Evolutionary conservation across 331 rosid genomes (phyloP).

Genomic region (Rhamnella rubrinervis): DNA sequence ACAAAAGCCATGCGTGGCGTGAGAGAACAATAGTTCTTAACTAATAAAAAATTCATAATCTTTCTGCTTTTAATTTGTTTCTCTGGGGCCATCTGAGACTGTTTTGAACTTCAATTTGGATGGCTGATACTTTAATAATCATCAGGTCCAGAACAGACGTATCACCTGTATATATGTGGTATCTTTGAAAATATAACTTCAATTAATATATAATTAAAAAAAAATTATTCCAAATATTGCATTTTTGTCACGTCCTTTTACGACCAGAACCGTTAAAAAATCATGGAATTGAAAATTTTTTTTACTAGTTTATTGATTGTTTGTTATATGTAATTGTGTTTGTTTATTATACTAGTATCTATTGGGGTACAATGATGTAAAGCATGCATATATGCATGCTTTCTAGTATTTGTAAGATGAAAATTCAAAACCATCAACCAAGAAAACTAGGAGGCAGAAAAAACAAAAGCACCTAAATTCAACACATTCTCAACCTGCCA

Average conservation of each 20-base stretch:
- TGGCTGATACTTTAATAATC: no score
- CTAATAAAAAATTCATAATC: no score
- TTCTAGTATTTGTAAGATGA: conserved; percentile 6
- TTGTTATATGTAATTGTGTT: no score
- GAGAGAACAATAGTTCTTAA: not conserved
- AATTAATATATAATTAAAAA: no score
- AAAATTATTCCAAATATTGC: not conserved
- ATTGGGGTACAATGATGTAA: not conserved
- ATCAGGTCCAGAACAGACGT: no score
- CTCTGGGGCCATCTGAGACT: not conserved
- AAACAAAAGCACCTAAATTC: conserved; percentile 25
- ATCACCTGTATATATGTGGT: no score
- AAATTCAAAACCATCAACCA: conserved; percentile 32
- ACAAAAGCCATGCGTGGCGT: not conserved
- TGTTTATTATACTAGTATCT: no score
- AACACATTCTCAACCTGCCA: conserved; percentile 24
- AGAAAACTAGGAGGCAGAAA: conserved; percentile 10
- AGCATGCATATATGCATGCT: not conserved
- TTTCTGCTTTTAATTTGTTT: not conserved
- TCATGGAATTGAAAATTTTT: no score
- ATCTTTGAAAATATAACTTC: no score
- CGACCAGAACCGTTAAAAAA: conserved; percentile 1
- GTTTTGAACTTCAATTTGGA: no score
- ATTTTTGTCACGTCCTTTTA: not conserved
- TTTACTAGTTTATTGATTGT: no score